Evolutionary conservation across 2,329 filamentous ascomycete genomes (phyloP).

Genomic region (Scedosporium aurantiacum): DNA sequence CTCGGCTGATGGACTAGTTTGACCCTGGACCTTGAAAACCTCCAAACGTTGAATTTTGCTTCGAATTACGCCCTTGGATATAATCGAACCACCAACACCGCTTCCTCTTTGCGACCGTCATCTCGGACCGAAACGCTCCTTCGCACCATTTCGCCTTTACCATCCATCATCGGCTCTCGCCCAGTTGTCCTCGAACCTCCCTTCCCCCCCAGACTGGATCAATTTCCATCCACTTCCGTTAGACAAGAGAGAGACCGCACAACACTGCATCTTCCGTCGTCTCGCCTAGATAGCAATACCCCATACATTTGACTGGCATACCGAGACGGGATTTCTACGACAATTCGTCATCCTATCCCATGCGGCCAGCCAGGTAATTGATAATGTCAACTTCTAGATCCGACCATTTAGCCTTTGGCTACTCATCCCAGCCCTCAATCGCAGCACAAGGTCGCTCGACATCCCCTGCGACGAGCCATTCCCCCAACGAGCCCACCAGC

Average conservation of each 20-base stretch:
- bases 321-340: background rate
- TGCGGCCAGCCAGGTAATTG: constrained; percentile 56
- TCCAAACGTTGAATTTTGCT: background rate
- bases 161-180: background rate
- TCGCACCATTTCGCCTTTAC: background rate
- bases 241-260: background rate
- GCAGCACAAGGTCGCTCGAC: constrained; percentile 57
- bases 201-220: background rate
- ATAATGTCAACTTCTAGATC: constrained; percentile 89
- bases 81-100: background rate
- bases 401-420: constrained; percentile 78
- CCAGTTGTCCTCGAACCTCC: background rate
- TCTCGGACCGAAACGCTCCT: background rate
- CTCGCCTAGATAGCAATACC: background rate
- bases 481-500: constrained; percentile 63
- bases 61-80: background rate
- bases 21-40: background rate
- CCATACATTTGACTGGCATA: background rate
- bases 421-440: constrained; percentile 53
- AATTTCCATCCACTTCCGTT: background rate
- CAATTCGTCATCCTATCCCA: constrained; percentile 12
- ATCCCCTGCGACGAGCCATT: constrained; percentile 70
- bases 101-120: background rate
- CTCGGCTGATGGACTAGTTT: background rate
- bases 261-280: background rate